Evolutionary conservation across 495 filamentous ascomycete genomes (phyloP), one percentile per base, ranked within the genome.

Genomic region (Xylaria grammica): DNA sequence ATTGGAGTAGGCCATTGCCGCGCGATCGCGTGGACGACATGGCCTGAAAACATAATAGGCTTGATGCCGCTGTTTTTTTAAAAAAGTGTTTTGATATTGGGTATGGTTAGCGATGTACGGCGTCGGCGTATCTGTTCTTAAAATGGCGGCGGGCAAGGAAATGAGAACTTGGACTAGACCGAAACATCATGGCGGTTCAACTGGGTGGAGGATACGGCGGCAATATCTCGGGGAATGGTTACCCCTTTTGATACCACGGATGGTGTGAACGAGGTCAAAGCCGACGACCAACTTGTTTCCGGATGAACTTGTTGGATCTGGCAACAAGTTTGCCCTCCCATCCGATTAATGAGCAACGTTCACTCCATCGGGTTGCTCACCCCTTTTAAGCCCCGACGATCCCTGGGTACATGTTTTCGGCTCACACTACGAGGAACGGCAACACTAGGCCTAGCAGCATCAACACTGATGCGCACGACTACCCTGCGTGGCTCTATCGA

Each of bases 1-100:
- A 61, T 20, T 61, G 58, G 58, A 61, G 58, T 15, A 40, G 58
- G 34, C 58, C 58, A 38, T 34, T 61, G 34, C 58, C 58, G 15
- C 20, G 34, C 48, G 30, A n/a, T 30, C 58, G 42, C n/a, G 58
- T 40, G 22, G 45, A 22, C 17, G n/a, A 24, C 48, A 8, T 20
- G 17, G 1, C 2, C 15, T 58, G 20, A 34, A 26, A 24, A 24
- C 19, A n/a, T 27, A 26, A 11, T 2, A 50, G 29, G 19, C 29
- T 48, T 17, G 20, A 30, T 17, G 22, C 17, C 40, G 26, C 19
- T 46, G 29, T 6, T 20, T 24, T 57, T 57, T 5, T 46, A 4
- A 7, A 6, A 7, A 6, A n/a, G 4, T 57, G 0, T 55, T 6
- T 27, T 20, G 15, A 4, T 45, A 19, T 19, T 36, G 24, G 29